Percentiles rank a stretch among this genome's conserved stretches.
Evolutionary conservation across 495 filamentous ascomycete genomes (phyloP).

Genomic region (Ramalina peruviana): DNA sequence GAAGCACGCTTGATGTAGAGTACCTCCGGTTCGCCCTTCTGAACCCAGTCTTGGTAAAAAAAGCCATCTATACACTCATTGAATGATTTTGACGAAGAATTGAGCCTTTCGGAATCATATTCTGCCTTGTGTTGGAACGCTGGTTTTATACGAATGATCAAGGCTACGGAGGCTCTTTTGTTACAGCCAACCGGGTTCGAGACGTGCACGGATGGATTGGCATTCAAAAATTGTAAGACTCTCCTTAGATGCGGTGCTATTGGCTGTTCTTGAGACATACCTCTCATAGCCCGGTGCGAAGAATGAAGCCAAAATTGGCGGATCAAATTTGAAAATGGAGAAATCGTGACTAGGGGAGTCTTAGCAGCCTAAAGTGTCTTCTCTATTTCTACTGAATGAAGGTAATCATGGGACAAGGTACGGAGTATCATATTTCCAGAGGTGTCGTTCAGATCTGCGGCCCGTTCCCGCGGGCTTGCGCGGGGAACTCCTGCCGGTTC

Average conservation of each 20-base stretch:
- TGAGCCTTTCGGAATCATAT: constrained; percentile 16
- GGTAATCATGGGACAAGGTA: too few species aligned
- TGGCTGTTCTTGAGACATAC: too few species aligned
- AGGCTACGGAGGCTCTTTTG: constrained; percentile 59
- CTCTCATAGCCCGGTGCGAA: too few species aligned
- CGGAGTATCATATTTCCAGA: too few species aligned
- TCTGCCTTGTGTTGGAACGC: constrained; percentile 42
- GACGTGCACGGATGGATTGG: constrained; percentile 46
- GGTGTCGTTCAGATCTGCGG: too few species aligned
- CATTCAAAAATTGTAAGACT: constrained; percentile 27
- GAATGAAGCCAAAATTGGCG: too few species aligned
- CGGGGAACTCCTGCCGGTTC: neutral
- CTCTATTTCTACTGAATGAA: too few species aligned
- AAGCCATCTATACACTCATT: constrained; percentile 40
- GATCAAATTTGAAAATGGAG: neutral
- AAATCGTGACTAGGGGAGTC: neutral
- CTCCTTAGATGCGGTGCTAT: neutral
- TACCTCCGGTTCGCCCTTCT: constrained; percentile 58
- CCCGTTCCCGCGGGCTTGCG: neutral
- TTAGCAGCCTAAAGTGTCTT: too few species aligned
- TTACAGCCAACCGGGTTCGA: constrained; percentile 46
- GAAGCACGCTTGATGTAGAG: constrained; percentile 68
- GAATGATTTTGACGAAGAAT: constrained; percentile 20
- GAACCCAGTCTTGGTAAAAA: constrained; percentile 58
- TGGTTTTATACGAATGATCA: constrained; percentile 56